Evolutionary conservation across 192 early-diverging fungal species (phyloP), one percentile per base, ranked within the genome.

Genomic region (Anaeromyces robustus): DNA sequence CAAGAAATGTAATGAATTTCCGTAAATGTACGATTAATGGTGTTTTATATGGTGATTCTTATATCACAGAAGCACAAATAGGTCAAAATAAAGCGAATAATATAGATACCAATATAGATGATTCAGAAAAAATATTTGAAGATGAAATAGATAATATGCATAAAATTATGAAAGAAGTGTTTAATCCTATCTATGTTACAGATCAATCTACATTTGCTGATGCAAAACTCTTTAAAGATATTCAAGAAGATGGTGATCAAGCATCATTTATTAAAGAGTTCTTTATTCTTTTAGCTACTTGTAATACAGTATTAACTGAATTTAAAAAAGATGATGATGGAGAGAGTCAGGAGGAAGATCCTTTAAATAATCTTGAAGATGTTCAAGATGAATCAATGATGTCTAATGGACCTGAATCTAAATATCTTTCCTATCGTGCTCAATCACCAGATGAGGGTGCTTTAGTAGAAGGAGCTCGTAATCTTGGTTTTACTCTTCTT

Each of bases 281-380:
- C 80, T 94, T 96, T 83, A 93, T 91, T 5, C 86, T 96, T 29
- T 85, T 99, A 29, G 93, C 96, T 18, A 87, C 97, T 0, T 99
- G 97, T 84, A 96, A 99, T 85, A 98, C 97, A 0, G 97, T 97
- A 1, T 88, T 99, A 16, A 92, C 96, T 1, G 96, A 98, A 31
- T 89, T 90, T 77, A 81, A 85, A 43, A 86, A 82, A 19, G 84
- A 88, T 68, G 82, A 83, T 3, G 82, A 86, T 39, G 87, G 85
- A 78, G 85, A 84, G 5, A 86, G 88, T 59, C 84, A 79, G 59
- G 81, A 87, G 39, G 82, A 85, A 19, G 30, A 30, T 28, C 30
- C 32, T 59, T 79, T 77, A 11, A 83, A 85, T 68, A 84, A 80
- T 29, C 77, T 29, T 17, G 77, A 82, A 13, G 84, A 85, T 32